phyloP scores from a whole-genome alignment of 1,284 basidiomycete species.

The Ceratobasidium theobromae region DNA sequence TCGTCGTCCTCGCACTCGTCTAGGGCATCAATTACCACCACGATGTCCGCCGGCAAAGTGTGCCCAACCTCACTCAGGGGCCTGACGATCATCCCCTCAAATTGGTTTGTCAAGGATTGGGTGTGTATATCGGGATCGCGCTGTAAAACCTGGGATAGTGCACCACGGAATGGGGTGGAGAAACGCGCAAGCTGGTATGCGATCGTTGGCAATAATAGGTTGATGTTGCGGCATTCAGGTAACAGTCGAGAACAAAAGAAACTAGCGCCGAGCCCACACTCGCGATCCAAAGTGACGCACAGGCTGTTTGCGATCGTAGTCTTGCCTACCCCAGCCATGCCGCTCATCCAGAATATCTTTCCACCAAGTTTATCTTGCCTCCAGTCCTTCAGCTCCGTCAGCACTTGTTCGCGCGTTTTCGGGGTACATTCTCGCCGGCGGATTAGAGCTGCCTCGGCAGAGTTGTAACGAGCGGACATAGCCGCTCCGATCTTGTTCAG shows the following conservation, averaged over 20 bases:
- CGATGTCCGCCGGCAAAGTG: not conserved
- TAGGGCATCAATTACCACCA: slow-evolving; percentile 31
- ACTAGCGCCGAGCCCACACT: not conserved
- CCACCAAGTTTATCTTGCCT: not conserved
- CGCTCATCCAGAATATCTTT: slow-evolving; percentile 5
- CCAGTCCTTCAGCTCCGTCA: not conserved
- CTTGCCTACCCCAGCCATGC: slow-evolving; percentile 33
- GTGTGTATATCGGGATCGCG: not conserved
- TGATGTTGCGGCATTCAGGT: slow-evolving; percentile 8
- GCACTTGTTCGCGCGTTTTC: not conserved
- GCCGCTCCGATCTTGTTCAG: not conserved
- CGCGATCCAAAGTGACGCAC: not conserved
- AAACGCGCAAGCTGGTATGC: slow-evolving; percentile 28
- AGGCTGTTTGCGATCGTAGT: slow-evolving; percentile 32
- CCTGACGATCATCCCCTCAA: slow-evolving; percentile 7
- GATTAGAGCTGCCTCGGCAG: not conserved
- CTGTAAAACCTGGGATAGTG: not conserved
- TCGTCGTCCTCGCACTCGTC: slow-evolving; percentile 29
- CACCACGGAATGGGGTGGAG: not conserved
- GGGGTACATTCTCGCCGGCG: not conserved
- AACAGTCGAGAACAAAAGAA: slow-evolving; percentile 38
- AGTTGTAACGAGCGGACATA: not conserved
- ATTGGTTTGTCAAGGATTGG: not conserved
- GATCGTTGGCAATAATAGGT: slow-evolving; percentile 27
- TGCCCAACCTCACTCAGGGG: not conserved